Evolutionary conservation across 2,329 filamentous ascomycete species (phyloP).

Genomic region (Aureobasidium vineae): DNA sequence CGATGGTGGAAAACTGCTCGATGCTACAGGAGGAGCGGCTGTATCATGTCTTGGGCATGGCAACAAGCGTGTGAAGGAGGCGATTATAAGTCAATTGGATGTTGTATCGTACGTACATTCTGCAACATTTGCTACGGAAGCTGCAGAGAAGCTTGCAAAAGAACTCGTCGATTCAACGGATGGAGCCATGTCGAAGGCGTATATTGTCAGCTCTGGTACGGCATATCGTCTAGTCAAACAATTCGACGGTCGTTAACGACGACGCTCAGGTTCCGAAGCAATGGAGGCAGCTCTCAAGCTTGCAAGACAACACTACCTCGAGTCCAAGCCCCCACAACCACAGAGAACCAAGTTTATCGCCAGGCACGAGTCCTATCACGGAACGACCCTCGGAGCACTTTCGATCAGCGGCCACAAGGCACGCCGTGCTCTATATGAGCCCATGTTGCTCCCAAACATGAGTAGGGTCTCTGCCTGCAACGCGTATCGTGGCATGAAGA

Average conservation of each 20-base stretch:
- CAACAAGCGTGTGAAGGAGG: conserved; percentile 58
- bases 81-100: conserved; percentile 59
- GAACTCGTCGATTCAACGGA: conserved; percentile 53
- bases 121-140: conserved; percentile 56
- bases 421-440: conserved; percentile 61
- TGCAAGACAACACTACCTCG: conserved; percentile 63
- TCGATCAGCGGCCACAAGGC: conserved; percentile 61
- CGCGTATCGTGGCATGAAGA: conserved; percentile 57
- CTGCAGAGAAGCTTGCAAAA: conserved; percentile 54
- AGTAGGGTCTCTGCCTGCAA: conserved; percentile 66
- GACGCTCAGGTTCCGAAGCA: conserved; percentile 51
- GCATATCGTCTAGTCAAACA: background rate
- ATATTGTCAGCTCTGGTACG: conserved; percentile 58
- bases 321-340: conserved; percentile 53
- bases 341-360: conserved; percentile 62
- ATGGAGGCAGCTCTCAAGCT: conserved; percentile 68
- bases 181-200: conserved; percentile 55
- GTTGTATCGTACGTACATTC: conserved; percentile 60
- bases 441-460: conserved; percentile 56
- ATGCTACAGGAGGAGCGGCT: conserved; percentile 71
- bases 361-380: conserved; percentile 66
- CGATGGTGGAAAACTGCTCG: conserved; percentile 62
- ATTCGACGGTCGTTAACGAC: background rate
- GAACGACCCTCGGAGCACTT: conserved; percentile 66
- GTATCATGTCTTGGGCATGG: conserved; percentile 70